Evolutionary conservation across 2,329 filamentous ascomycete species (phyloP).

Genomic region (Teratosphaeria pseudoeucalypti): DNA sequence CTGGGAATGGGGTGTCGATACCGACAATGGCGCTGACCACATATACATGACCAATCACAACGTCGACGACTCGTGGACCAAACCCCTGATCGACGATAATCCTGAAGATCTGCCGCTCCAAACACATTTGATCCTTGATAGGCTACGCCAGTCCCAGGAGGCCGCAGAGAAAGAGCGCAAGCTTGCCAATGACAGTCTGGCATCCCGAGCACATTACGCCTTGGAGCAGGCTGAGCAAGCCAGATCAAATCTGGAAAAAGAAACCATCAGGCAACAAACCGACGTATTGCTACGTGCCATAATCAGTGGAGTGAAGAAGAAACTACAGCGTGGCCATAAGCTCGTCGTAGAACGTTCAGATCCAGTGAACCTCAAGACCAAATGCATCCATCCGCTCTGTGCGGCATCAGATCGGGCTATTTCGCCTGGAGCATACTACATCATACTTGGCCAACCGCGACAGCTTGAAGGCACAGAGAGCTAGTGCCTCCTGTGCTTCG

Average conservation of each 20-base stretch:
- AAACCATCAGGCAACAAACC: not conserved
- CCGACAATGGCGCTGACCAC: slow-evolving; percentile 1
- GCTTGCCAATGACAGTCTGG: not conserved
- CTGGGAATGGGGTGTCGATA: slow-evolving; percentile 1
- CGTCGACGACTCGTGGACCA: not conserved
- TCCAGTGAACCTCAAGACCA: not conserved
- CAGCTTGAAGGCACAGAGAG: not conserved
- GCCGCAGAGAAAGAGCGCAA: not conserved
- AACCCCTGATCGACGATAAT: not conserved
- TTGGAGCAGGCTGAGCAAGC: not conserved
- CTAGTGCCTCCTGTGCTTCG: slow-evolving; percentile 7
- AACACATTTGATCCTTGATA: not conserved
- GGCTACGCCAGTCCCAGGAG: not conserved
- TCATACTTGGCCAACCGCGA: not conserved
- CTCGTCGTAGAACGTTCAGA: slow-evolving; percentile 3
- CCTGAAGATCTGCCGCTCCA: not conserved
- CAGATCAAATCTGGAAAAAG: not conserved
- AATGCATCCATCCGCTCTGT: slow-evolving; percentile 3
- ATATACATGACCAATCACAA: slow-evolving; percentile 4
- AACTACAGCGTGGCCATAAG: not conserved
- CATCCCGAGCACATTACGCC: not conserved
- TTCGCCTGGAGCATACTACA: slow-evolving; percentile 2
- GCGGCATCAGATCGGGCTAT: not conserved
- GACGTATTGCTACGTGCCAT: slow-evolving; percentile 3
- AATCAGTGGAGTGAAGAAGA: slow-evolving; percentile 3